Conservation (phyloP, 768 basidiomycete species). For the Arthromyces matolae region DNA sequence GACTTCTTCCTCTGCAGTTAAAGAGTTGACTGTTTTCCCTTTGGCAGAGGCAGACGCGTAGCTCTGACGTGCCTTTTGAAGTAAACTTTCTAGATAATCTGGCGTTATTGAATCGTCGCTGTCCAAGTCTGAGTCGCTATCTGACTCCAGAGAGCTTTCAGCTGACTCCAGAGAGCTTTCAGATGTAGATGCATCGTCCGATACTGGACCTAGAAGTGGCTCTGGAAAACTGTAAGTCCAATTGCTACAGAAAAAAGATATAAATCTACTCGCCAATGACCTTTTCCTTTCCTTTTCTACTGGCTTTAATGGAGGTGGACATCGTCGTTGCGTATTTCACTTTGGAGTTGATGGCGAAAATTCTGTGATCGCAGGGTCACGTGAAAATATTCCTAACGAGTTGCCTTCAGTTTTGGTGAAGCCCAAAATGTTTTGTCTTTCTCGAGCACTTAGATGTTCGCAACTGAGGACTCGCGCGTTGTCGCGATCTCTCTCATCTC, state of each 20-base stretch:
- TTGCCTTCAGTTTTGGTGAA: neutral
- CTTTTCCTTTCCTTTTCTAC: slow-evolving; percentile 49
- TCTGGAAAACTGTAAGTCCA: too few relatives aligned
- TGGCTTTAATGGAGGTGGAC: slow-evolving; percentile 12
- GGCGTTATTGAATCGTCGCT: slow-evolving; percentile 47
- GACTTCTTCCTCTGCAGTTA: slow-evolving; percentile 45
- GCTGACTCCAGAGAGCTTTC: slow-evolving; percentile 26
- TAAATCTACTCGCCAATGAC: slow-evolving; percentile 27
- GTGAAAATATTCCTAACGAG: neutral
- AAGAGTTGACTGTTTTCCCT: slow-evolving; percentile 20
- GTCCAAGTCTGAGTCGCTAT: slow-evolving; percentile 42
- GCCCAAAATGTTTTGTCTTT: slow-evolving; percentile 12
- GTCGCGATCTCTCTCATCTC: slow-evolving; percentile 19
- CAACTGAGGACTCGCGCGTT: neutral
- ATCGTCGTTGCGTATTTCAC: slow-evolving; percentile 14
- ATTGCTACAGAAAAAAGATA: neutral
- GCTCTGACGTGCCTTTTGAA: slow-evolving; percentile 59
- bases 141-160: slow-evolving; percentile 32
- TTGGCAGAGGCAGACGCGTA: slow-evolving; percentile 32
- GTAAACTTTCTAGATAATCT: slow-evolving; percentile 58
- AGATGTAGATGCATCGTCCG: slow-evolving; percentile 27
- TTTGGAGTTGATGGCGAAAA: neutral
- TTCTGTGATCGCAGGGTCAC: slow-evolving; percentile 14
- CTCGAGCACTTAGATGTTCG: slow-evolving; percentile 7
- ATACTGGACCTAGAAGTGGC: too few relatives aligned